A percentile compares a stretch with the other conserved stretches of the same genome.
Conservation (phyloP, 2,329 filamentous ascomycete species). For the Bipolaris sorokiniana region DNA sequence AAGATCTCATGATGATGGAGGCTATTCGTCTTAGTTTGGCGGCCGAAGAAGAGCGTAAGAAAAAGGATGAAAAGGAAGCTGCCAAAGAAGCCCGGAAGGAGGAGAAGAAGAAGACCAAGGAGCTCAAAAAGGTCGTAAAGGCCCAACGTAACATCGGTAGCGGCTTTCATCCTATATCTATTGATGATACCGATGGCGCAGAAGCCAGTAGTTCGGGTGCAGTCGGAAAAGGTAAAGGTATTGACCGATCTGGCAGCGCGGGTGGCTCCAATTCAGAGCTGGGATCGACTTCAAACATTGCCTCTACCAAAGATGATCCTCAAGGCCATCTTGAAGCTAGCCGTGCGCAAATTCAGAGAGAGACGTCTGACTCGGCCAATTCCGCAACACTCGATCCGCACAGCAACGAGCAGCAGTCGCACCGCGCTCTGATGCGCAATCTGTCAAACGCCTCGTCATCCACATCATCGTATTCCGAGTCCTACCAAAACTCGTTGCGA, state of each 20-base stretch:
- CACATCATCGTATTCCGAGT: slow-evolving; percentile 77
- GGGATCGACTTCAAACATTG: slow-evolving; percentile 50
- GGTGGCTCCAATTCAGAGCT: slow-evolving; percentile 52
- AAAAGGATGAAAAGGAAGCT: slow-evolving; percentile 79
- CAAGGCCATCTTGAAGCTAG: slow-evolving; percentile 56
- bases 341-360: slow-evolving; percentile 51
- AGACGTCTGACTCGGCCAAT: slow-evolving; percentile 45
- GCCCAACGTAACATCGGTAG: slow-evolving; percentile 66
- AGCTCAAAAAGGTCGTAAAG: slow-evolving; percentile 70
- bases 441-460: slow-evolving; percentile 87
- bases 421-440: slow-evolving; percentile 76
- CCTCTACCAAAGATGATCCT: slow-evolving; percentile 45
- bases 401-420: slow-evolving; percentile 47
- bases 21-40: slow-evolving; percentile 90
- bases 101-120: slow-evolving; percentile 74
- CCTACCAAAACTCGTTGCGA: slow-evolving; percentile 52
- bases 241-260: slow-evolving; percentile 49
- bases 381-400: slow-evolving; percentile 52
- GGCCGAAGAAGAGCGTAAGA: slow-evolving; percentile 89
- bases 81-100: slow-evolving; percentile 83
- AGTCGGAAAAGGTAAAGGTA: slow-evolving; percentile 56
- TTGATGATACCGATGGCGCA: slow-evolving; percentile 54
- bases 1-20: slow-evolving; percentile 99
- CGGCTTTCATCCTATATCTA: slow-evolving; percentile 59
- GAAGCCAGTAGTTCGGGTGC: slow-evolving; percentile 35